Evolutionary conservation across 139 green algal genomes (phyloP).

Genomic region (Chlamydomonas applanata): DNA sequence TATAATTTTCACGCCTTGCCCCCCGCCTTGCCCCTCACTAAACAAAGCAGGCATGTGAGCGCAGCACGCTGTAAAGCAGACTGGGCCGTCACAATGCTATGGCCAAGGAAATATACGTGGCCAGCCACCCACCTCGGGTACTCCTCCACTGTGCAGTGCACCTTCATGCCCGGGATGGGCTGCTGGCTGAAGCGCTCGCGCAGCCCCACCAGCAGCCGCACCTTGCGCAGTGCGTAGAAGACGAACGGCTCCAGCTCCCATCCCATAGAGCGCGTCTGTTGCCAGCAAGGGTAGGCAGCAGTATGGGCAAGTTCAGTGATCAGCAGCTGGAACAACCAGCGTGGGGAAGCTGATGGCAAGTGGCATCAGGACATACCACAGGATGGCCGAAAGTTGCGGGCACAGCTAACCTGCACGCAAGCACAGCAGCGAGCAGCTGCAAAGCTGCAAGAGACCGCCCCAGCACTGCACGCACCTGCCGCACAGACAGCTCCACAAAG

Average conservation of each 20-base stretch:
- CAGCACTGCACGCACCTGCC: conserved; percentile 24
- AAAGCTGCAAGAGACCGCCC: too few species aligned
- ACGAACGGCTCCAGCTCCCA: conserved; percentile 56
- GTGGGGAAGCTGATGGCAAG: too few species aligned
- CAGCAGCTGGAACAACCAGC: not conserved
- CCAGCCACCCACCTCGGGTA: conserved; percentile 4
- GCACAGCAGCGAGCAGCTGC: too few species aligned
- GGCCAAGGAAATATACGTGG: too few species aligned
- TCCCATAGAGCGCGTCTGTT: conserved; percentile 20
- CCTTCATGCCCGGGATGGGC: not conserved
- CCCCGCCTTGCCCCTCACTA: too few species aligned
- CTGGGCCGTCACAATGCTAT: too few species aligned
- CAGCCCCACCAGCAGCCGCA: conserved; percentile 18
- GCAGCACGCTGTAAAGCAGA: too few species aligned
- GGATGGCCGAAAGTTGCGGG: not conserved
- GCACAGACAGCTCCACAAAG: conserved; percentile 19
- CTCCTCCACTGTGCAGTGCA: conserved; percentile 13
- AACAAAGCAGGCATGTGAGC: too few species aligned
- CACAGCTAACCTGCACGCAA: too few species aligned
- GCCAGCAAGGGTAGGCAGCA: not conserved
- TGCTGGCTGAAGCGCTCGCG: conserved; percentile 22
- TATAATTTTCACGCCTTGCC: too few species aligned
- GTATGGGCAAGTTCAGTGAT: not conserved
- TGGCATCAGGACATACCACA: too few species aligned
- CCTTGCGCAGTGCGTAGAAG: conserved; percentile 36